Evolutionary conservation across 352 stramenopile genomes (phyloP), one percentile per base, ranked within the genome.

Genomic region (Pythium guiyangense): DNA sequence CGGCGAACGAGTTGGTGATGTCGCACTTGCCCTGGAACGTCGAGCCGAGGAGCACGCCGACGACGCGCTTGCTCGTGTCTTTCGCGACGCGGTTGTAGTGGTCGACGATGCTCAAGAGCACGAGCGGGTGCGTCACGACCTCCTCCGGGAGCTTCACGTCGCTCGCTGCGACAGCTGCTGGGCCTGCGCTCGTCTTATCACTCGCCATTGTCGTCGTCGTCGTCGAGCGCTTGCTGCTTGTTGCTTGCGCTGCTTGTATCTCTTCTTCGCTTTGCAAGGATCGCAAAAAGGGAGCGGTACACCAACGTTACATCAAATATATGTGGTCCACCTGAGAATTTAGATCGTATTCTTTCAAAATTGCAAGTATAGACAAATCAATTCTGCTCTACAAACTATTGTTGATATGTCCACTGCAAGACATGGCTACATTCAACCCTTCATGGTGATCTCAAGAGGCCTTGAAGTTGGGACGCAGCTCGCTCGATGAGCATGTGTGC

Each of bases 21-120:
- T 97, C 91, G 66, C 92, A 96, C 56, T 92, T 94, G 67, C 96
- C 96, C 62, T 98, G 96, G 66, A 90, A 94, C 10, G 90, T 96
- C 35, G 85, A 96, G 27, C 97, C 97, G 44, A 99, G 86, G 52
- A 99, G 74, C 27, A 99, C 96, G 52, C 97, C 97, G 8, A 99
- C 96, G n/a, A 98, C 97, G 49, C 97, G 89, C 76, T 99, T 99
- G 66, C 92, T 96, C 40, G 97, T 99, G 69, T 99, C 97, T 52
- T 96, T 96, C 8, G 96, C 97, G 40, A 99, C 96, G 62, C 97
- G 92, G 70, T 99, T 99, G 83, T 99, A 99, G 74, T 99, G 97
- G 81, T 99, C 97, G 49, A 98, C 96, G 50, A 98, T 98, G 63
- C 89, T 98, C 50, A 99, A 81, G 25, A 99, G 82, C 52, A 99